phyloP scores from a whole-genome alignment of 1,139 yeast species.

The Geotrichum restrictum region DNA sequence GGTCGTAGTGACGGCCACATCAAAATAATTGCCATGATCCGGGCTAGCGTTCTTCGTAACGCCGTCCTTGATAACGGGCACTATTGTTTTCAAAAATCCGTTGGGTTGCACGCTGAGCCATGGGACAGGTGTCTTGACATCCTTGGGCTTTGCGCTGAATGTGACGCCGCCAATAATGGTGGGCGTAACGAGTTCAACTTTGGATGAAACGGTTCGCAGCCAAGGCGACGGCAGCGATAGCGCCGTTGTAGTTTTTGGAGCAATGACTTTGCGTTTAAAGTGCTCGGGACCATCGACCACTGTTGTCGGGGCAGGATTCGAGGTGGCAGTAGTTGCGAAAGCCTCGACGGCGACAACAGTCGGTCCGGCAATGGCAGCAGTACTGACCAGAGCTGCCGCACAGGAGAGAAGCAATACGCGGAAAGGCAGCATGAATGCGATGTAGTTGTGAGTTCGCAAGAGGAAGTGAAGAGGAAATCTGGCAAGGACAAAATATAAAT shows the following conservation, averaged over 20 bases:
- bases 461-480: slow-evolving; percentile 3
- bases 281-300: slow-evolving; percentile 2
- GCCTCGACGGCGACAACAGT: slow-evolving; percentile 5
- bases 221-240: slow-evolving; percentile 55
- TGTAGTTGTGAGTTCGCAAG: neutral
- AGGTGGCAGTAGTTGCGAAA: neutral
- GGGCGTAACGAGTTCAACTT: slow-evolving; percentile 68
- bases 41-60: slow-evolving; percentile 62
- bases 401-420: slow-evolving; percentile 2
- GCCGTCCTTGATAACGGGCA: slow-evolving; percentile 71
- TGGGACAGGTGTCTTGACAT: slow-evolving; percentile 62
- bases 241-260: slow-evolving; percentile 28
- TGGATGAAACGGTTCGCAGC: slow-evolving; percentile 64
- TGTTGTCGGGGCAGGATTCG: slow-evolving; percentile 4
- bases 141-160: slow-evolving; percentile 67
- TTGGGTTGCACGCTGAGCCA: slow-evolving; percentile 76
- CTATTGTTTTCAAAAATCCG: slow-evolving; percentile 76
- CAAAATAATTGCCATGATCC: slow-evolving; percentile 71
- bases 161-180: slow-evolving; percentile 80
- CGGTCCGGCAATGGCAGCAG: slow-evolving; percentile 10
- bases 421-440: slow-evolving; percentile 1
- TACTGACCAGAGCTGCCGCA: slow-evolving; percentile 1
- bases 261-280: slow-evolving; percentile 14
- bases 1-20: slow-evolving; percentile 54
- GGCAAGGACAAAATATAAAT: neutral